Evolutionary conservation across 2,329 filamentous ascomycete species (phyloP), one percentile per base, ranked within the genome.

Genomic region (Sclerotinia subarctica): DNA sequence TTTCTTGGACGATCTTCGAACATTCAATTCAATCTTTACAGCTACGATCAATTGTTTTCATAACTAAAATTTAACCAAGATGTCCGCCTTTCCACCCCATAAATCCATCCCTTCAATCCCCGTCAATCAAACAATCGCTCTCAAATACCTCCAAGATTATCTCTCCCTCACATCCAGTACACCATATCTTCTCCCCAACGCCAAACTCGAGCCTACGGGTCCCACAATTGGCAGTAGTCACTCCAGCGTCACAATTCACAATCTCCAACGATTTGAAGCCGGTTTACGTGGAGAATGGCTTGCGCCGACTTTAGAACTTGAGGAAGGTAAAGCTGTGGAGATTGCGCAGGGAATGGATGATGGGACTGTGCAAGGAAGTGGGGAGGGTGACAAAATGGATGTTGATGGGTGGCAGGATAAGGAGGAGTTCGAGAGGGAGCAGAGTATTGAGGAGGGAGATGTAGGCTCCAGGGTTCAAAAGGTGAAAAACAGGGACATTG

Each of bases 201-300:
- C 76, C 17, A 74, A 72, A 47, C 73, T 78, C 38, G 73, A 76
- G 47, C 66, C 74, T n/a, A 73, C 74, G 10, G 77, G 77, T 6
- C 76, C 76, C 21, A 73, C 73, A 17, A 70, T 73, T 5, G 74
- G 73, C 3, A 70, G 72, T 15, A 73, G 70, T 21, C 70, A 71
- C 21, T 75, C 75, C 4, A 73, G 81, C 10, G 77, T 85, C n/a
- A 78, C 81, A 19, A 78, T 87, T 64, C 82, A 85, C 74, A 83
- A 85, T 72, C 75, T 87, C 57, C 78, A 81, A 49, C 80, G 85
- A 59, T 81, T 87, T 11, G 82, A 83, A 70, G 81, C 81, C 7
- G 84, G 84, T 0, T 71, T 87, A 69, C 75, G 78, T 26, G 85
- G 85, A 29, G 84, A 86, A 76, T 80, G 79, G 70, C 74, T 85